Evolutionary conservation across 2,329 filamentous ascomycete species (phyloP), one percentile per base, ranked within the genome.

Genomic region (Diplodia intermedia): DNA sequence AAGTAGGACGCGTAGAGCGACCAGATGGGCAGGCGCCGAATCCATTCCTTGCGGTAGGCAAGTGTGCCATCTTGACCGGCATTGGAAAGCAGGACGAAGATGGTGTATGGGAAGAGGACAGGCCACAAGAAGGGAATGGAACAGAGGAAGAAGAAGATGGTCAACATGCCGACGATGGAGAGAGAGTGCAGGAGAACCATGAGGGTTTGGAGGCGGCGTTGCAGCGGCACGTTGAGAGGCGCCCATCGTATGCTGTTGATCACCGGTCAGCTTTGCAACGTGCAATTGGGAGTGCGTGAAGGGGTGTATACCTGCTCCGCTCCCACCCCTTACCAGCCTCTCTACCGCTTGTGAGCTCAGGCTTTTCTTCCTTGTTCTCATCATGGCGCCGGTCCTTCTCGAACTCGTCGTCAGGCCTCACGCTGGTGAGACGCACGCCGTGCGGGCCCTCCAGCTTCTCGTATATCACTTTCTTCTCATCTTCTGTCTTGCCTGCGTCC

Each of bases 101-200:
- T 84, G 52, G 97, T 85, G 75, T 98, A 98, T 0, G 93, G 88
- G 8, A 90, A 75, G 23, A 90, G 79, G 36, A 90, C 80, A 1
- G 94, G 94, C 95, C 95, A 99, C 57, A 90, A 88, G n/a, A 98
- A 82, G 0, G 95, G 95, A 68, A 97, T 94, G 67, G 92, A 91
- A 80, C 93, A 97, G 40, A 94, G 88, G 75, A 96, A 91, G 83
- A 97, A 97, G 83, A 98, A 98, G 68, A 90, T 79, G 5, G 92
- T 91, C 5, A 97, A 85, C 55, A 78, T 73, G 43, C 79, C 78
- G 40, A 78, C 82, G 69, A 85, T 83, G 71, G 78, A 80, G 33
- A 85, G 79, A 20, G 82, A 84, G 74, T 85, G 83, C 66, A 82
- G 72, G 43, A 85, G 79, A 29, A 85, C 82, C 71, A 82, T 78